phyloP scores from a whole-genome alignment of 2,329 filamentous ascomycete species.

The Phyllachora maydis region DNA sequence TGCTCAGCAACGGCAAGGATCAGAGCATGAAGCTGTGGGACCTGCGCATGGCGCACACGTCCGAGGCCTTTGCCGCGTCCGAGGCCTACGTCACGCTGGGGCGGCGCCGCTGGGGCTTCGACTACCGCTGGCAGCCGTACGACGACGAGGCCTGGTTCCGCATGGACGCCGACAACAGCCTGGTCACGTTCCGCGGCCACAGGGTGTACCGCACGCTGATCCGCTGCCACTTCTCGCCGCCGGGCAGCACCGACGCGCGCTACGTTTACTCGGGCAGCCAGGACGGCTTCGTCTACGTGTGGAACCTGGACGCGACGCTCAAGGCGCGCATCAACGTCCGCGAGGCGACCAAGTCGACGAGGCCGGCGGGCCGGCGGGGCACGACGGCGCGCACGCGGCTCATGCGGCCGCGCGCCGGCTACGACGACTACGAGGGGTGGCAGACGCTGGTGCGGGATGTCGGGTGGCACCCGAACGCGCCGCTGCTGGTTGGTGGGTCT shows the following conservation, averaged over 20 bases:
- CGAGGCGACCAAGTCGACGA: constrained; percentile 43
- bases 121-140: constrained; percentile 53
- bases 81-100: constrained; percentile 31
- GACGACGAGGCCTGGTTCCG: constrained; percentile 44
- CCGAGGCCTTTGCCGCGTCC: constrained; percentile 36
- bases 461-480: constrained; percentile 75
- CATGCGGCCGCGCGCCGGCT: constrained; percentile 16
- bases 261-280: constrained; percentile 89
- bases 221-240: constrained; percentile 84
- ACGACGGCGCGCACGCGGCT: constrained; percentile 10
- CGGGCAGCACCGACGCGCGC: constrained; percentile 64
- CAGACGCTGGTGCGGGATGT: constrained; percentile 70
- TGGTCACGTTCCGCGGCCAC: constrained; percentile 88
- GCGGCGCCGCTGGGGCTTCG: constrained; percentile 49
- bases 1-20: constrained; percentile 87
- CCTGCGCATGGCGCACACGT: constrained; percentile 68
- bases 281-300: constrained; percentile 78
- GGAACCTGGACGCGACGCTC: constrained; percentile 78
- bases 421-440: constrained; percentile 39
- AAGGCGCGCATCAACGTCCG: constrained; percentile 63
- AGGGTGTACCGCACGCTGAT: constrained; percentile 78
- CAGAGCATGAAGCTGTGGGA: constrained; percentile 98
- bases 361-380: too few relatives aligned
- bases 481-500: constrained; percentile 46
- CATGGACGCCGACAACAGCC: constrained; percentile 69